Percentiles rank a stretch among this genome's conserved stretches.
These are phyloP conservation scores for Kwoniella europaea DNA, from an alignment of 768 basidiomycete genomes.

Conservation along the genomic window DNA sequence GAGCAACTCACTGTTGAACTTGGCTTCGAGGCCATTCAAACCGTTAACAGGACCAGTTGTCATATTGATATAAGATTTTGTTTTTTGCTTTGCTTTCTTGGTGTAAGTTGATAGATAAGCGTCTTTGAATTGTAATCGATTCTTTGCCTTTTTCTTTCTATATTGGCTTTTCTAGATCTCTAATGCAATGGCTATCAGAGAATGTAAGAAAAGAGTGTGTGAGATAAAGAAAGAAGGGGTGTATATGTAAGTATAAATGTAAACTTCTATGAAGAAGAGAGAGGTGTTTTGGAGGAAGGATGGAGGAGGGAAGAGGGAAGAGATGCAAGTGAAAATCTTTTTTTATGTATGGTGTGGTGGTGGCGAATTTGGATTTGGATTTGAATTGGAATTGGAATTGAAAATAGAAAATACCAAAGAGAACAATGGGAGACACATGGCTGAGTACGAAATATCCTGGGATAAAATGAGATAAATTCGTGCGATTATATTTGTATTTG, in stretches of 20 bases:
- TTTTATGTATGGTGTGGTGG: slow-evolving; percentile 1
- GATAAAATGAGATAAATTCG: slow-evolving; percentile 25
- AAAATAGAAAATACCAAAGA: too few species aligned
- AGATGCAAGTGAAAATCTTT: slow-evolving; percentile 8
- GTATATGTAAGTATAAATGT: neutral
- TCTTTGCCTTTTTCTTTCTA: slow-evolving; percentile 17
- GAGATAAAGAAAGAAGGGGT: slow-evolving; percentile 3
- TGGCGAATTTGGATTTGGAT: slow-evolving; percentile 1
- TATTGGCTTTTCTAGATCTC: slow-evolving; percentile 5
- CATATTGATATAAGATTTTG: slow-evolving; percentile 21
- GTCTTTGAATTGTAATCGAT: slow-evolving; percentile 9
- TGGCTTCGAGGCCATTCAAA: slow-evolving; percentile 50
- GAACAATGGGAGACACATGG: neutral
- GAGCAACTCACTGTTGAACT: slow-evolving; percentile 49
- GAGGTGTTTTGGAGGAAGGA: slow-evolving; percentile 17
- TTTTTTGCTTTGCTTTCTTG: too few species aligned
- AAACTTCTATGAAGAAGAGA: slow-evolving; percentile 11
- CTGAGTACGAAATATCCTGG: slow-evolving; percentile 8
- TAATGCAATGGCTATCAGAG: slow-evolving; percentile 7
- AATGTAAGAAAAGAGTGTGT: slow-evolving; percentile 32
- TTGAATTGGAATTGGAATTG: too few species aligned
- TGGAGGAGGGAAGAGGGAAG: slow-evolving; percentile 16
- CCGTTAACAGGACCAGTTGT: slow-evolving; percentile 44
- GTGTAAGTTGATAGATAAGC: neutral
- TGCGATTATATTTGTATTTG: neutral